Evolutionary conservation across 257 asterid species (phyloP), one percentile per base, ranked within the genome.

Genomic region (Solanum chiquidenum): DNA sequence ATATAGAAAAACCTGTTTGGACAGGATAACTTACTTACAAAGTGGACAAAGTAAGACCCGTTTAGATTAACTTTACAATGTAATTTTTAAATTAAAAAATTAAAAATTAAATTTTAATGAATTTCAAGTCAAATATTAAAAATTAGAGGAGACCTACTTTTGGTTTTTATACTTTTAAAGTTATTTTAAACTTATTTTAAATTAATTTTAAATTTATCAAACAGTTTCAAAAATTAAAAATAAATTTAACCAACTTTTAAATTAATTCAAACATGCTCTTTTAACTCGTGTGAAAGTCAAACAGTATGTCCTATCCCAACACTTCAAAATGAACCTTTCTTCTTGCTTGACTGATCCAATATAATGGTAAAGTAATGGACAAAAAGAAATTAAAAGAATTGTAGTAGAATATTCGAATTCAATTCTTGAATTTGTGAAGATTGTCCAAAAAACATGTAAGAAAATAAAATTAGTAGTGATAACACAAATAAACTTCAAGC

Each of bases 121-220:
- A 2, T 52, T 16, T 16, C 2, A 16, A 52, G 9, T 16, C 0
- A 52, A 52, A 52, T 16, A 52, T 5, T 5, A 16, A 52, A 5
- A 49, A 16, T 5, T 5, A 52, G 3, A 16, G 1, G 23, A 16
- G 4, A 16, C 1, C 1, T 52, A 52, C 4, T 52, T 49, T 49
- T 49, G 2, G 6, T 5, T 49, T 40, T 49, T 5, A 49, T 46
- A 2, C 13, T 46, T 46, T 46, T 9, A 10, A 46, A 42, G 0
- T 42, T 12, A 42, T 3, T 42, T 42, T 42, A 3, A 42, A 46
- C 0, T 13, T 13, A 13, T 13, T 13, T 46, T 1, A 46, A 46
- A 0, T 46, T 49, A 0, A 0, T 42, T 12, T 46, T 12, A 46
- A 12, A 0, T 12, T 46, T 46, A 2, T 6, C 3, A 16, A 52